These are phyloP conservation scores for Apiotrichum gracile DNA, from an alignment of 1,284 basidiomycete species.

Conservation along the genomic window DNA sequence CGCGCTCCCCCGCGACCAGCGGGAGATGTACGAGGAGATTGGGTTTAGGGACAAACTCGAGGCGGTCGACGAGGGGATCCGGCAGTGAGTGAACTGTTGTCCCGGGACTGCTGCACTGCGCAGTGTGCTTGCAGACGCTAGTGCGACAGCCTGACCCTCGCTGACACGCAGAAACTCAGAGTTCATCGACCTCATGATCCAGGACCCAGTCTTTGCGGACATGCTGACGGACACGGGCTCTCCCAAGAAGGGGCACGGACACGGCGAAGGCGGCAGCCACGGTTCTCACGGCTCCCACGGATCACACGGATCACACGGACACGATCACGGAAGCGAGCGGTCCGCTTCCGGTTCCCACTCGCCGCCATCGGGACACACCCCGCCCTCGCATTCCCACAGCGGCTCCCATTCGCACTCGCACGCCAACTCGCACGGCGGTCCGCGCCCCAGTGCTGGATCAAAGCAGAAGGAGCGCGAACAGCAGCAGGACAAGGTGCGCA, in stretches of 20 bases:
- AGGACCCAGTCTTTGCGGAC: constrained; percentile 42
- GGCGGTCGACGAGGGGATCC: constrained; percentile 47
- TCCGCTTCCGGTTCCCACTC: not conserved
- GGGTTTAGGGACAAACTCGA: constrained; percentile 47
- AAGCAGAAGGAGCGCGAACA: constrained; percentile 27
- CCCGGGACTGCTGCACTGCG: too few relatives aligned
- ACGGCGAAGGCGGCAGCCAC: constrained; percentile 12
- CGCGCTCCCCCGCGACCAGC: constrained; percentile 34
- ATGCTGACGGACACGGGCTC: constrained; percentile 27
- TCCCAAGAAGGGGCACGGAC: constrained; percentile 15
- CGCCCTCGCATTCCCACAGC: not conserved
- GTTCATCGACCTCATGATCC: constrained; percentile 46
- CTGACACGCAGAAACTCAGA: constrained; percentile 38
- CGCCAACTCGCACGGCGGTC: constrained; percentile 5
- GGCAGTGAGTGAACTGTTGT: constrained; percentile 40
- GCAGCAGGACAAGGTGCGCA: constrained; percentile 64
- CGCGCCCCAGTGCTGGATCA: constrained; percentile 8
- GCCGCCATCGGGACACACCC: constrained; percentile 2
- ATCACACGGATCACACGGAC: not conserved
- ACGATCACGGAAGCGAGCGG: too few relatives aligned
- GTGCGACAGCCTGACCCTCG: too few relatives aligned
- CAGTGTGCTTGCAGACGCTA: not conserved
- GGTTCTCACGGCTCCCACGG: not conserved
- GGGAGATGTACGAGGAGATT: constrained; percentile 32
- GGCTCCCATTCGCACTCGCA: constrained; percentile 12